phyloP scores from a whole-genome alignment of 176 grass and related monocot species.

The Musa beccarii region DNA sequence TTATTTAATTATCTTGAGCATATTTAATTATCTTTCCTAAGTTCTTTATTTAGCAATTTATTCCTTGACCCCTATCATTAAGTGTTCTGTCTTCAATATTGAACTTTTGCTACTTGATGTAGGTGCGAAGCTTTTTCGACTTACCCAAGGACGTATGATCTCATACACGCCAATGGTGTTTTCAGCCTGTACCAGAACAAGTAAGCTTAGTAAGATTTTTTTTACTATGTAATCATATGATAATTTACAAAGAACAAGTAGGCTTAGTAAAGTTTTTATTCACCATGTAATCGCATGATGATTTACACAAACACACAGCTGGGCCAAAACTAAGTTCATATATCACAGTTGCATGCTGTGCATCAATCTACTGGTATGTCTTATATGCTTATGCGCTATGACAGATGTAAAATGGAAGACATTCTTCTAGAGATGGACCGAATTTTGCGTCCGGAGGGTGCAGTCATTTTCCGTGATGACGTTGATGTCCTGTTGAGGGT shows the following conservation, averaged over 20 bases:
- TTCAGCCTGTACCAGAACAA: slow-evolving; percentile 73
- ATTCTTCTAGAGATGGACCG: slow-evolving; percentile 88
- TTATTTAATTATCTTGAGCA: too few species aligned
- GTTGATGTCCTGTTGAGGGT: slow-evolving; percentile 53
- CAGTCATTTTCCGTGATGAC: slow-evolving; percentile 64
- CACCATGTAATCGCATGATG: background rate
- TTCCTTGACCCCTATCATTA: background rate
- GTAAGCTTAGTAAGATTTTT: slow-evolving; percentile 29
- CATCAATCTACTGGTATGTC: background rate
- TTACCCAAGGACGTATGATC: slow-evolving; percentile 89
- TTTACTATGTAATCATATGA: background rate
- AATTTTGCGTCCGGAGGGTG: slow-evolving; percentile 70
- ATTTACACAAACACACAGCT: too few species aligned
- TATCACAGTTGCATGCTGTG: background rate
- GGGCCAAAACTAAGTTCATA: background rate
- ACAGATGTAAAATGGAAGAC: slow-evolving; percentile 77
- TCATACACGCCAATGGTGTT: slow-evolving; percentile 65
- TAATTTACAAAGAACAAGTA: too few species aligned
- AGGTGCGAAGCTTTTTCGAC: slow-evolving; percentile 98
- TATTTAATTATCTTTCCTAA: too few species aligned
- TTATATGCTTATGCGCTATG: slow-evolving; percentile 4
- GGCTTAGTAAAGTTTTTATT: background rate
- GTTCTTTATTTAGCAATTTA: too few species aligned
- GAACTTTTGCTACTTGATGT: slow-evolving; percentile 16
- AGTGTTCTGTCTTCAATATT: background rate